These are phyloP conservation scores for Simmondsia chinensis DNA, from an alignment of 148 eudicot species.

Conservation along the genomic window DNA sequence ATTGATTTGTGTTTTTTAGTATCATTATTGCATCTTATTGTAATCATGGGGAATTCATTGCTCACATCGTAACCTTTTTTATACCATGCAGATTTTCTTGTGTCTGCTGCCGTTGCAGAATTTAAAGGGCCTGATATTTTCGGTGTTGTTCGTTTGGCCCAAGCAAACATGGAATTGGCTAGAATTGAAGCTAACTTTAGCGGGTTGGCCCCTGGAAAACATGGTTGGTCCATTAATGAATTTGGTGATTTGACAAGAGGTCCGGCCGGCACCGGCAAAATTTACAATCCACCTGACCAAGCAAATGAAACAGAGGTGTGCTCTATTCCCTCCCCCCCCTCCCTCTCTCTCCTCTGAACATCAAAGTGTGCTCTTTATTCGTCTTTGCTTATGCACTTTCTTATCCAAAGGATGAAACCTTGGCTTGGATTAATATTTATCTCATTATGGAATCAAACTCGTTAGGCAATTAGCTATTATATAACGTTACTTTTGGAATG, in stretches of 20 bases:
- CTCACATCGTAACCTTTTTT: not conserved
- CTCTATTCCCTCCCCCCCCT: too few relatives aligned
- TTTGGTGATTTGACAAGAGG: constrained; percentile 89
- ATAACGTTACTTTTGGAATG: too few relatives aligned
- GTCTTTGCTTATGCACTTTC: not conserved
- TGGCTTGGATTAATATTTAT: too few relatives aligned
- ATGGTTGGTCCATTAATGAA: constrained; percentile 87
- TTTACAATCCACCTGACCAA: constrained; percentile 44
- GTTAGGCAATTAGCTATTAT: too few relatives aligned
- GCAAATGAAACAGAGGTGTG: constrained; percentile 43
- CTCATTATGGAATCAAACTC: too few relatives aligned
- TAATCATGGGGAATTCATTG: not conserved
- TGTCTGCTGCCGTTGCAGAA: constrained; percentile 95
- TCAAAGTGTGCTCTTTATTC: too few relatives aligned
- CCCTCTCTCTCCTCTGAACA: too few relatives aligned
- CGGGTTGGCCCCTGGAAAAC: constrained; percentile 85
- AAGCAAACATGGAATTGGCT: constrained; percentile 85
- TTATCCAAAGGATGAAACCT: too few relatives aligned
- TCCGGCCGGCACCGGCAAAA: constrained; percentile 82
- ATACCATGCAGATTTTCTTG: constrained; percentile 60
- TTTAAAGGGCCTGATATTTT: constrained; percentile 86
- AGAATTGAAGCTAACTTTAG: constrained; percentile 84
- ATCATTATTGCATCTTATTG: not conserved
- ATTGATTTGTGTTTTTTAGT: too few relatives aligned
- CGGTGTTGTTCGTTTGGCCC: constrained; percentile 91